Base-by-base conservation (phyloP, 345 rosid species). In the Orychophragmus violaceus region DNA sequence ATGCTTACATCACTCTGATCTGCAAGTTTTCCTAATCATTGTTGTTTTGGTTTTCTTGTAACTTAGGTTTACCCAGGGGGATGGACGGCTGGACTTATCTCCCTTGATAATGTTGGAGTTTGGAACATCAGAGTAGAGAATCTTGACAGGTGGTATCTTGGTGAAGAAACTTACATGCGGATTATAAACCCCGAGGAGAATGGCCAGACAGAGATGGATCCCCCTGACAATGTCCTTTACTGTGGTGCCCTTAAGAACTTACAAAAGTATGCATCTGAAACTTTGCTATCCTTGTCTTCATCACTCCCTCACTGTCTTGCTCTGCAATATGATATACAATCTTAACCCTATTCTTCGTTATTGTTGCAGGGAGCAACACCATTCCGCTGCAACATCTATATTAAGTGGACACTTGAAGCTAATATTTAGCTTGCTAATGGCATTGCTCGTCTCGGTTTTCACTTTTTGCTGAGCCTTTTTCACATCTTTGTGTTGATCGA, bases 121-220 rank as follows among this genome's bases (percentile, higher is more conserved):
- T n/a, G n/a, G n/a, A n/a, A n/a, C n/a, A n/a, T n/a, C n/a, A n/a
- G n/a, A n/a, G n/a, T n/a, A n/a, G n/a, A n/a, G n/a, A n/a, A n/a
- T n/a, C n/a, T n/a, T n/a, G n/a, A n/a, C 66, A 79, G 96, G 70
- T 87, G 95, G 96, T 82, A 90, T 77, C 85, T 94, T 3, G 99
- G 99, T 14, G 88, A 82, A 70, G 96, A 94, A 81, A 90, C 99
- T 18, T 94, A 94, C 30, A 87, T 90, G 90, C 82, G 71, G 72
- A 83, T 94, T 37, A 28, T 78, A 59, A 90, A 94, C 76, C 95
- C 97, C 0, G 91, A 88, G 68, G 95, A 88, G 70, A 87, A 82
- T 63, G 95, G 96, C 1, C 72, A 82, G 5, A 90, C 99, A 1
- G 99, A 94, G 78, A 65, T 80, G 82, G 80, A 30, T 5, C 80